A percentile compares a stretch with the other conserved stretches of the same genome.
Evolutionary conservation across 345 rosid species (phyloP).

Genomic region (Geranium rotundifolium): DNA sequence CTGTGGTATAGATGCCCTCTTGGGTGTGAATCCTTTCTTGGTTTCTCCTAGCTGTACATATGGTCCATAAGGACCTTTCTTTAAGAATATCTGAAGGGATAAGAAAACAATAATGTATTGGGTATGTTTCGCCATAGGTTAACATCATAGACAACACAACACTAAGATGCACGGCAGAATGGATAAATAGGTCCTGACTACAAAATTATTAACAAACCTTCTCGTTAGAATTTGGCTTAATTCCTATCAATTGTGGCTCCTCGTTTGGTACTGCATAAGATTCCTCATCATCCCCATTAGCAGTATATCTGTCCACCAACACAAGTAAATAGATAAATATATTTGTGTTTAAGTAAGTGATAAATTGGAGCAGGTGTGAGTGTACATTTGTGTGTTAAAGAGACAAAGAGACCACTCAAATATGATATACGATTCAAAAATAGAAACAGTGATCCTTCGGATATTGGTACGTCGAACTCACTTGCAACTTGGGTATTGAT

Average conservation of each 20-base stretch:
- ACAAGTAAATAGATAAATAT: neutral
- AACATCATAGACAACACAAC: neutral
- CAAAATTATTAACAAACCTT: conserved; percentile 45
- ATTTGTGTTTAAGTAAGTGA: neutral
- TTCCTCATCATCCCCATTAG: conserved; percentile 71
- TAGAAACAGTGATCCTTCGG: neutral
- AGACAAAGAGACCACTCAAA: neutral
- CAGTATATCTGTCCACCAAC: conserved; percentile 51
- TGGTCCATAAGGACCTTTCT: conserved; percentile 87
- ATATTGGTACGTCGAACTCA: conserved; percentile 27
- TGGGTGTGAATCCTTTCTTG: conserved; percentile 55
- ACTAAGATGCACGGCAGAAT: neutral
- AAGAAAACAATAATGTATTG: neutral
- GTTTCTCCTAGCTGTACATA: conserved; percentile 94
- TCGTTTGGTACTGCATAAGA: conserved; percentile 34
- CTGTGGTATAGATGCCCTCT: conserved; percentile 69
- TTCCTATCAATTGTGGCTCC: conserved; percentile 79
- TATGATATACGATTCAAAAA: neutral
- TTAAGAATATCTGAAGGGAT: conserved; percentile 52
- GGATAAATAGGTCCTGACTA: neutral
- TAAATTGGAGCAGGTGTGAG: neutral
- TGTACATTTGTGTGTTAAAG: neutral
- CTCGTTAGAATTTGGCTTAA: conserved; percentile 70
- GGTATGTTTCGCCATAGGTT: too few species aligned
- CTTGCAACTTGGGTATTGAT: conserved; percentile 92